Evolutionary conservation across 1,284 basidiomycete species (phyloP).

Genomic region (Ustilago trichophora): DNA sequence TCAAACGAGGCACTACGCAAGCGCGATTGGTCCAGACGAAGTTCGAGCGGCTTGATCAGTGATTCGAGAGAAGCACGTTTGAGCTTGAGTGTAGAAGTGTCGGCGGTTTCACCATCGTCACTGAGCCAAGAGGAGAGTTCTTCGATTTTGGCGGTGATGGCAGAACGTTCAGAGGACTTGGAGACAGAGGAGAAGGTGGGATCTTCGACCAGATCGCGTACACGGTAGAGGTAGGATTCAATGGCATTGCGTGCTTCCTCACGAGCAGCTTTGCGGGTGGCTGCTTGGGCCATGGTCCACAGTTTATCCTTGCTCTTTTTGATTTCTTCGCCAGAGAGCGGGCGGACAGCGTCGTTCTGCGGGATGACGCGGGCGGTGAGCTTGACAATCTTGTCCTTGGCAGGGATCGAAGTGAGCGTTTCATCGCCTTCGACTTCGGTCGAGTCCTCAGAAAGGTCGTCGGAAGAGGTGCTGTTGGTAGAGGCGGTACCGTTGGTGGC

Average conservation of each 20-base stretch:
- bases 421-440: constrained; percentile 19
- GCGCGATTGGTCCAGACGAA: constrained; percentile 85
- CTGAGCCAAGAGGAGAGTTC: constrained; percentile 83
- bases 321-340: constrained; percentile 54
- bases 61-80: constrained; percentile 76
- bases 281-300: constrained; percentile 75
- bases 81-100: constrained; percentile 64
- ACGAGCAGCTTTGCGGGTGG: constrained; percentile 77
- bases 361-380: constrained; percentile 43
- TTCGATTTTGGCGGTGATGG: constrained; percentile 75
- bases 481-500: constrained; percentile 28
- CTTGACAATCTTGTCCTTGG: constrained; percentile 48
- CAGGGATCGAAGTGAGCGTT: constrained; percentile 23
- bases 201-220: constrained; percentile 82
- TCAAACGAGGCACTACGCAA: constrained; percentile 73
- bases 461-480: constrained; percentile 9
- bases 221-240: constrained; percentile 88
- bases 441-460: constrained; percentile 7
- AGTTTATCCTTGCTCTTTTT: constrained; percentile 58
- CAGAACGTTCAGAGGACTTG: constrained; percentile 76
- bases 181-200: constrained; percentile 77
- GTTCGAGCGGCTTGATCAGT: constrained; percentile 81
- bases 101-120: constrained; percentile 84
- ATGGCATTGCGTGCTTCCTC: constrained; percentile 92
- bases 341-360: constrained; percentile 34